Percentiles rank a stretch among this genome's conserved stretches.
phyloP scores from a whole-genome alignment of 352 stramenopile species.

The Phytopythium aichiense region DNA sequence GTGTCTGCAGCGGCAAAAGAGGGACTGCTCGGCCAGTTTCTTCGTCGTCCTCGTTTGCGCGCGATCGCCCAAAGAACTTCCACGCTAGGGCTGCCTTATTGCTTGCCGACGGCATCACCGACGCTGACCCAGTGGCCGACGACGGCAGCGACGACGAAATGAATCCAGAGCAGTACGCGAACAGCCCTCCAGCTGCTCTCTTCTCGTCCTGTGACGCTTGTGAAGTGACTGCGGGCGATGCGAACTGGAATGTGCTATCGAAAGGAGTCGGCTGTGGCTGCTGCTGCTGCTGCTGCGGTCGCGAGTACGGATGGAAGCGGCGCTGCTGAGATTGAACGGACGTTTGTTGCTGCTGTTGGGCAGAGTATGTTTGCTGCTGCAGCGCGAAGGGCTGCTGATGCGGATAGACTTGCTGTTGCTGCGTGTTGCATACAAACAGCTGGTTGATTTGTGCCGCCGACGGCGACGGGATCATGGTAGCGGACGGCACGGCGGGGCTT shows the following conservation, averaged over 20 bases:
- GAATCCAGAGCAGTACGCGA: slow-evolving; percentile 5
- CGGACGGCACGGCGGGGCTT: not conserved
- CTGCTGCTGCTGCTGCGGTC: not conserved
- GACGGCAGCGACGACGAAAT: slow-evolving; percentile 7
- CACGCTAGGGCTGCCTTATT: slow-evolving; percentile 1
- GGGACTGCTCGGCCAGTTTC: slow-evolving; percentile 1
- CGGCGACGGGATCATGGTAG: not conserved
- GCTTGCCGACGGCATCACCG: not conserved
- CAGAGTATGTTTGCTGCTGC: not conserved
- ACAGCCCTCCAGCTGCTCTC: not conserved
- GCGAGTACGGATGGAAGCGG: not conserved
- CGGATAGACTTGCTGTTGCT: not conserved
- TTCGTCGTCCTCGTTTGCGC: slow-evolving; percentile 1
- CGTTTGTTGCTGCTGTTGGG: not conserved
- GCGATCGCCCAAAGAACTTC: slow-evolving; percentile 5
- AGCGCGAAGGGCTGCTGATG: not conserved
- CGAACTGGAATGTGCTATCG: not conserved
- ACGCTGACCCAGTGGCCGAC: not conserved
- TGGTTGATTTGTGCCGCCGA: not conserved
- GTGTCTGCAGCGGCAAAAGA: not conserved
- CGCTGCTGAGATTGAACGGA: not conserved
- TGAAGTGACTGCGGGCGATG: not conserved
- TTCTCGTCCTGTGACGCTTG: not conserved
- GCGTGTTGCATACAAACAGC: not conserved
- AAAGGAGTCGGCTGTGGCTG: not conserved